A percentile compares a stretch with the other conserved stretches of the same genome.
phyloP scores from a whole-genome alignment of 179 eudicot genomes.

The Carnegiea gigantea region DNA sequence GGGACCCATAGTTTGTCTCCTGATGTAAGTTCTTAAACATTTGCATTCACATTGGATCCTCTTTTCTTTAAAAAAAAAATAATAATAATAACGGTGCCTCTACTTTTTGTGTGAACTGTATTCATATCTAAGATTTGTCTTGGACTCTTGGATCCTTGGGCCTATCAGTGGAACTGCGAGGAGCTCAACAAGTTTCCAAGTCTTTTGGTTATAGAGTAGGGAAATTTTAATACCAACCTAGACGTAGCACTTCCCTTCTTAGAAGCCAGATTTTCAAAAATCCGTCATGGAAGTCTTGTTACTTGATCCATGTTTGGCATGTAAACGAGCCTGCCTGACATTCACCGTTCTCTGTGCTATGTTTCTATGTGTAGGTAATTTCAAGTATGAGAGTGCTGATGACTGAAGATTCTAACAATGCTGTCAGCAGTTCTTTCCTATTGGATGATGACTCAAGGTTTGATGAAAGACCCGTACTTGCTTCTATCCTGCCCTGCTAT shows the following conservation, averaged over 20 bases:
- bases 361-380: conserved; percentile 49
- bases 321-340: background rate
- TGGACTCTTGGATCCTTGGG: background rate
- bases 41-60: background rate
- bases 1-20: conserved; percentile 89
- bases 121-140: background rate
- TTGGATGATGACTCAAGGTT: conserved; percentile 91
- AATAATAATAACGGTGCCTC: background rate
- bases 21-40: conserved; percentile 59
- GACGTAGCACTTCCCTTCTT: background rate
- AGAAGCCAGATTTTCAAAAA: background rate
- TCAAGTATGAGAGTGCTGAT: conserved; percentile 77
- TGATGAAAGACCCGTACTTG: background rate
- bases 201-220: background rate
- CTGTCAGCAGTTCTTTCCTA: conserved; percentile 79
- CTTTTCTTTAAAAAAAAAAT: background rate
- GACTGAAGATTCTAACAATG: conserved; percentile 89
- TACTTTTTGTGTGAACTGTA: background rate
- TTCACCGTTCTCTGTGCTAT: conserved; percentile 2
- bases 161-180: background rate
- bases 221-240: background rate
- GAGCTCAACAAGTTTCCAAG: background rate
- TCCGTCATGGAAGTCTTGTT: background rate
- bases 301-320: background rate
- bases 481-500: background rate